Base-by-base conservation (phyloP, 306 rosid species). In the Rosa multiflora region DNA sequence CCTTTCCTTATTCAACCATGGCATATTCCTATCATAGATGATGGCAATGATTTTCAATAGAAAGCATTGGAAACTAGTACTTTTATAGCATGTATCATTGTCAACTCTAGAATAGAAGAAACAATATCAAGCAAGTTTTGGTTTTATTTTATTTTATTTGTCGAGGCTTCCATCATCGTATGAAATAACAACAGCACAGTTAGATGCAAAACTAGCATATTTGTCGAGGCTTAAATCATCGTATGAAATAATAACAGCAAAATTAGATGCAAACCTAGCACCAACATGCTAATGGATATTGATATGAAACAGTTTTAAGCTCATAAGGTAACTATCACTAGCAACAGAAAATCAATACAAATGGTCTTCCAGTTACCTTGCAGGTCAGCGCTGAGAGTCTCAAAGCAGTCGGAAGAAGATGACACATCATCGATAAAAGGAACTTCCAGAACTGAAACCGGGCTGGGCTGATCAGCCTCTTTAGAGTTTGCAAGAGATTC, bases 391-490 rank as follows among this genome's bases (percentile, higher is more conserved):
- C 84, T 95, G 78, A 95, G 88, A 90, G 94, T 89, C 86, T 82
- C 98, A 82, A 95, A 95, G 84, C 98, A 95, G 77, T 91, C 99
- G 49, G 99, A 91, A 81, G 89, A 87, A 66, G 93, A 89, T 48
- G 99, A 90, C 63, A 87, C 67, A 73, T 95, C 99, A 82, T 93
- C 98, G 0, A 88, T 84, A 71, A 89, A 91, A 51, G 99, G 87
- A 80, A 91, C 91, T 82, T 93, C 97, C 59, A 95, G 86, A 79
- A 95, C 94, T 72, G 99, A 95, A 87, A 93, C 88, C 9, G 99
- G 99, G 88, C 99, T 95, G 51, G 99, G 99, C 73, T 93, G 99
- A 76, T 95, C 97, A 84, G 90, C 88, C 75, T 91, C 99, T 87
- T 95, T 95, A 43, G 88, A 81, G 79, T 86, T 78, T 29, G 79